Conservation (phyloP, 257 asterid species). For the Marsdenia floribunda region DNA sequence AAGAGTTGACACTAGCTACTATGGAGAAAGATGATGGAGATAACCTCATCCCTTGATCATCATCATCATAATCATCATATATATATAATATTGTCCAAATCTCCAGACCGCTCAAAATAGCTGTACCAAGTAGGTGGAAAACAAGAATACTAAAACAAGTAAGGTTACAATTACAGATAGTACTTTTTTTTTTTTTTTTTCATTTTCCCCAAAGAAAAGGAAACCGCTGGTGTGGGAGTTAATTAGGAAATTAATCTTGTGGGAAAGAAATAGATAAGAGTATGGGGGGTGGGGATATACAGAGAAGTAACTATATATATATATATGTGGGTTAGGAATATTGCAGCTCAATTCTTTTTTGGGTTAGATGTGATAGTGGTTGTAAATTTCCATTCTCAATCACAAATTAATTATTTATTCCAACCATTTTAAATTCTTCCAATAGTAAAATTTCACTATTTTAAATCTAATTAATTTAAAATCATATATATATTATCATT, state of each 20-base stretch:
- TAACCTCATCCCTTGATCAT: constrained; percentile 39
- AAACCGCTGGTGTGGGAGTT: background rate
- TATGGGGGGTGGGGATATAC: background rate
- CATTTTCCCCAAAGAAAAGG: too few species aligned
- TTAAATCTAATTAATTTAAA: too few species aligned
- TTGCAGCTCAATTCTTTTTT: constrained; percentile 7
- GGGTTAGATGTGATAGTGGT: background rate
- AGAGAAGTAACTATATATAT: background rate
- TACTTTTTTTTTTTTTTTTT: background rate
- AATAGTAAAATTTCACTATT: too few species aligned
- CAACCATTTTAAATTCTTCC: too few species aligned
- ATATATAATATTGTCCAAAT: background rate
- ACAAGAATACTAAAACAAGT: background rate
- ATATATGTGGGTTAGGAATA: background rate
- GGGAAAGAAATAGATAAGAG: too few species aligned
- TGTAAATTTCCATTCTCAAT: constrained; percentile 6
- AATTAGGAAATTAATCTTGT: too few species aligned
- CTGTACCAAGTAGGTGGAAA: background rate
- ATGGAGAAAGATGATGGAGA: constrained; percentile 43
- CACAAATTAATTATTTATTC: background rate
- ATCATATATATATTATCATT: too few species aligned
- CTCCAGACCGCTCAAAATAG: background rate
- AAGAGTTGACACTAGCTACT: constrained; percentile 41
- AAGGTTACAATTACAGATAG: background rate
- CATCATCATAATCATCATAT: background rate